These are phyloP conservation scores for Parasitella parasitica DNA, from an alignment of 371 early-diverging fungal genomes.

Conservation along the genomic window DNA sequence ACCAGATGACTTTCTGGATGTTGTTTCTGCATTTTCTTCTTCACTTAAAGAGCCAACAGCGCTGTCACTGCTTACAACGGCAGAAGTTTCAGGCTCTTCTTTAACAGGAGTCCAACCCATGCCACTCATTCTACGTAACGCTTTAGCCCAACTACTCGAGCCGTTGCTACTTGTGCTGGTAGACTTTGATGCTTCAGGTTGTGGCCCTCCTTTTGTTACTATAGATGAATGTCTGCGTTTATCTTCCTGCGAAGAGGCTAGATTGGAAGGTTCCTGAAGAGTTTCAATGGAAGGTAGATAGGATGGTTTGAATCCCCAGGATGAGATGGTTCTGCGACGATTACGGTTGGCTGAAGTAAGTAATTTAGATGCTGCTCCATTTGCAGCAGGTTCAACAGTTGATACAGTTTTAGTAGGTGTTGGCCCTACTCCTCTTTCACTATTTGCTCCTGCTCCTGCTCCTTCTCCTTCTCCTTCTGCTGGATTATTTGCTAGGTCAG, in stretches of 20 bases:
- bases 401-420: conserved; percentile 37
- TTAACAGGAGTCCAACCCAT: conserved; percentile 41
- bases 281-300: conserved; percentile 1
- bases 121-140: conserved; percentile 46
- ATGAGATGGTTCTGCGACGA: conserved; percentile 51
- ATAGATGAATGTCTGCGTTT: conserved; percentile 21
- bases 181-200: conserved; percentile 23
- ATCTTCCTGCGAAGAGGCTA: too few species aligned
- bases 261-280: too few species aligned
- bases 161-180: conserved; percentile 7
- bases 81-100: not conserved
- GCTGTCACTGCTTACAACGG: conserved; percentile 13
- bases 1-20: conserved; percentile 16
- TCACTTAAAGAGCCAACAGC: conserved; percentile 20
- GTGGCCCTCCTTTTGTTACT: not conserved
- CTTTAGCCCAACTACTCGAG: conserved; percentile 40
- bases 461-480: not conserved
- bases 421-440: conserved; percentile 4
- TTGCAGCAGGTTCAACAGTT: conserved; percentile 9
- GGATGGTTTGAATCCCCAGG: conserved; percentile 38
- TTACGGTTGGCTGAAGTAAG: conserved; percentile 14
- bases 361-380: not conserved
- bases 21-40: conserved; percentile 4
- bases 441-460: not conserved
- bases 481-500: not conserved